Base-by-base conservation (phyloP, 306 rosid genomes). In the Malus asiatica region DNA sequence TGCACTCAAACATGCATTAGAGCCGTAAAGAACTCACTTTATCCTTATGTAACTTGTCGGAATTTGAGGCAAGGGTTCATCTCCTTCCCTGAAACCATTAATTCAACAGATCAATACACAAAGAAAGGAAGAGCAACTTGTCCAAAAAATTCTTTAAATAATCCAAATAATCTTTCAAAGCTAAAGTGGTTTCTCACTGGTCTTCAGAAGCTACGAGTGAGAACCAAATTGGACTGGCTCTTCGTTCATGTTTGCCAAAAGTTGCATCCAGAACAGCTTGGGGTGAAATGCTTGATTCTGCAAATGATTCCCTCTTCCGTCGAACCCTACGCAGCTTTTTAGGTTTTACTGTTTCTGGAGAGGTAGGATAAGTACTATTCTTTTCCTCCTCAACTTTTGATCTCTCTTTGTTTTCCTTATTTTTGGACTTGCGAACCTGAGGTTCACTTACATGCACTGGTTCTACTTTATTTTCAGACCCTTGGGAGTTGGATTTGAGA, bases 171-270 rank as follows among this genome's bases (percentile, higher is more conserved):
- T 70, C 79, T n/a, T 68, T 42, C 20, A 68, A 66, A 76, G 82
- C 29, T 81, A 66, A 51, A 81, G 66, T 29, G 45, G 75, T 65
- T 63, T 83, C 98, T 92, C 81, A 91, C 97, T 84, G 91, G 61
- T 89, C 89, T 85, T 88, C 86, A 70, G 92, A 86, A 77, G 97
- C 96, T 25, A 83, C 70, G 65, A 93, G 91, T 60, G 90, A 84
- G 67, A 93, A 84, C 99, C 99, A 95, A 78, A 95, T 84, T 61
- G 97, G 96, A 72, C 89, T 86, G 59, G 71, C 60, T 87, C 86
- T 85, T 76, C 82, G 79, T 46, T 82, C 86, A 71, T 66, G 76
- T 71, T 77, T 84, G 63, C 76, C 87, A 83, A 83, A 64, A 72
- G 85, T 73, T 46, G 88, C 81, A 60, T 89, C 91, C 68, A 90